Base-by-base conservation (phyloP, 805 yeast genomes). In the Sugiyamaella marilandica region DNA sequence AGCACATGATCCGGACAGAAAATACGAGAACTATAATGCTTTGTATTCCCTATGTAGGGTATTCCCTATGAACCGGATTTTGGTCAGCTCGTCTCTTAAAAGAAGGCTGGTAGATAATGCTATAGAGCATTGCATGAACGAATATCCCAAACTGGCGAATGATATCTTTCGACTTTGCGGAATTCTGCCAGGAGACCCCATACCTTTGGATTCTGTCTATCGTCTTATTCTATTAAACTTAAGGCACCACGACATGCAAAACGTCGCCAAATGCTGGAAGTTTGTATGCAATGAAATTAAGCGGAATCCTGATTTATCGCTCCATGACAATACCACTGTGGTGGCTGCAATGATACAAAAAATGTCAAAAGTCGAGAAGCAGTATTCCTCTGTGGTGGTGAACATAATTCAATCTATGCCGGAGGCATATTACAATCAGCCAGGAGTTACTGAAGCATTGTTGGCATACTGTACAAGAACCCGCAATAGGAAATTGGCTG, bases 401-500 rank as follows among this genome's bases (percentile, higher is more conserved):
- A 41, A 24, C 5, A 55, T 61, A 16, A 60, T 45, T 2, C 14
- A 33, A 5, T 18, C 19, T 24, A 24, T 61, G 10, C 61, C 62
- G 2, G 29, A 19, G 36, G 44, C 44, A 7, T 37, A 34, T 10
- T 61, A 59, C 45, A 41, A 39, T 10, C 36, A 19, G 8, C 59
- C 51, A 13, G 60, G 62, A 2, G 31, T 61, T 5, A 52, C 61
- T 5, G 63, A 60, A 41, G 57, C 63, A 13, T 43, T 61, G n/a
- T 33, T 61, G 13, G 46, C 53, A 35, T 53, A 52, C 32, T 57
- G 62, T 45, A 54, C 61, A 11, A 33, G 62, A 26, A 45, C 54
- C 9, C 24, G 32, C 39, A 41, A 61, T 21, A 35, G 32, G 8
- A 35, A 44, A 21, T 55, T 61, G 50, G 58, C 61, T 5, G 32